A percentile compares a stretch with the other conserved stretches of the same genome.
Evolutionary conservation across 495 filamentous ascomycete genomes (phyloP).

Genomic region (Neurospora cerealis): DNA sequence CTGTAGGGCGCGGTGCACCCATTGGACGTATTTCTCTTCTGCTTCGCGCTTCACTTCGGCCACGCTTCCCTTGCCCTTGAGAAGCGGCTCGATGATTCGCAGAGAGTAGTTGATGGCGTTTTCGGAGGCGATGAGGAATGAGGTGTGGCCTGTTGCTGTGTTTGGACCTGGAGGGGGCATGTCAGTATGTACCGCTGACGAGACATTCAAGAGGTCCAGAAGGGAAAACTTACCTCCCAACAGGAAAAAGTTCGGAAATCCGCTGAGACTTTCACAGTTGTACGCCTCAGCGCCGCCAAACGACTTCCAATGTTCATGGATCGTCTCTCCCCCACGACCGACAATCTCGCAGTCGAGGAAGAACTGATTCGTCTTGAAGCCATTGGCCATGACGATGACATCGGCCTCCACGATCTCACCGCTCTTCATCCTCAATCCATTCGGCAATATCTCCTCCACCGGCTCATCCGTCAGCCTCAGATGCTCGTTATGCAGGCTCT

Average conservation of each 20-base stretch:
- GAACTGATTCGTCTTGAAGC: slow-evolving; percentile 26
- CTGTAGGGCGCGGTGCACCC: slow-evolving; percentile 16
- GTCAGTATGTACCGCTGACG: background rate
- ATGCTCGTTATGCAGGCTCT: slow-evolving; percentile 21
- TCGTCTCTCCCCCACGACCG: slow-evolving; percentile 18
- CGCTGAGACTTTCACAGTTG: slow-evolving; percentile 21
- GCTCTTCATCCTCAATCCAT: slow-evolving; percentile 20
- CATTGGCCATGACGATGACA: slow-evolving; percentile 33
- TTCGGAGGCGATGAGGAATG: slow-evolving; percentile 28
- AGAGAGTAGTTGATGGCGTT: slow-evolving; percentile 27
- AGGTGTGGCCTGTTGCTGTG: slow-evolving; percentile 33
- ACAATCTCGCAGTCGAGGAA: slow-evolving; percentile 25
- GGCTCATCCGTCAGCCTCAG: slow-evolving; percentile 24
- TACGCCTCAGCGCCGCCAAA: slow-evolving; percentile 31
- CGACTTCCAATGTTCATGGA: slow-evolving; percentile 29
- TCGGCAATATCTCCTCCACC: slow-evolving; percentile 24
- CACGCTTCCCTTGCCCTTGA: slow-evolving; percentile 21
- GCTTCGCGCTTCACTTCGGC: slow-evolving; percentile 26
- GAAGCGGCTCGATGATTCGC: slow-evolving; percentile 22
- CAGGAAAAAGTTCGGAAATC: slow-evolving; percentile 37
- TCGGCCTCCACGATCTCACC: slow-evolving; percentile 23
- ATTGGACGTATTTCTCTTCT: slow-evolving; percentile 18
- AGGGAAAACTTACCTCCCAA: slow-evolving; percentile 12
- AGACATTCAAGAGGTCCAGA: background rate
- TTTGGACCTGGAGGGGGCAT: slow-evolving; percentile 27